These are phyloP conservation scores for Cordia subcordata DNA, from an alignment of 257 asterid species.

Conservation along the genomic window DNA sequence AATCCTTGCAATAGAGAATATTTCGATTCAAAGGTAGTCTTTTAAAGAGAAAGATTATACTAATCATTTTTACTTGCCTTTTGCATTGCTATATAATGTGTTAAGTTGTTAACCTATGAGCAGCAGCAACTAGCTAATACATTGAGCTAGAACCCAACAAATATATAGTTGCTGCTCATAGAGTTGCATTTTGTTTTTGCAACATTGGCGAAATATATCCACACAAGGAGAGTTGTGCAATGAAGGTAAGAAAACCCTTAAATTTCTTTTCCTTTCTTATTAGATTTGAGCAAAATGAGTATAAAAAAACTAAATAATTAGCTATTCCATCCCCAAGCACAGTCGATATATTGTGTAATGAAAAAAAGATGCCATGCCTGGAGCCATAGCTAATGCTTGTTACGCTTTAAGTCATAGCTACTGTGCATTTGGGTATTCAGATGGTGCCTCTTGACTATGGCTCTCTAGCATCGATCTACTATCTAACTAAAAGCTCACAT, in stretches of 20 bases:
- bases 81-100: neutral
- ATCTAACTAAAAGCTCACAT: neutral
- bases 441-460: neutral
- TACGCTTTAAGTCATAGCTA: too few species aligned
- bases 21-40: slow-evolving; percentile 43
- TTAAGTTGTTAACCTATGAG: neutral
- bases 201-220: neutral
- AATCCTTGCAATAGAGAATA: slow-evolving; percentile 24
- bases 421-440: neutral
- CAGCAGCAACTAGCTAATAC: neutral
- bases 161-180: neutral
- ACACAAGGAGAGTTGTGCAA: neutral
- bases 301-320: too few species aligned
- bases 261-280: neutral
- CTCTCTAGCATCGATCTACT: neutral
- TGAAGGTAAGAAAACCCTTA: neutral
- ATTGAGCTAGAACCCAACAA: neutral
- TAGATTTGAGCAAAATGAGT: neutral
- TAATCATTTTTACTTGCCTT: slow-evolving; percentile 17
- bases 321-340: too few species aligned
- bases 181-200: too few species aligned
- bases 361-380: too few species aligned
- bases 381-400: too few species aligned
- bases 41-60: slow-evolving; percentile 35
- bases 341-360: too few species aligned